Percentiles rank a stretch among this genome's conserved stretches.
These are phyloP conservation scores for Neurospora sp. DNA, from an alignment of 495 filamentous ascomycete genomes.

Conservation along the genomic window DNA sequence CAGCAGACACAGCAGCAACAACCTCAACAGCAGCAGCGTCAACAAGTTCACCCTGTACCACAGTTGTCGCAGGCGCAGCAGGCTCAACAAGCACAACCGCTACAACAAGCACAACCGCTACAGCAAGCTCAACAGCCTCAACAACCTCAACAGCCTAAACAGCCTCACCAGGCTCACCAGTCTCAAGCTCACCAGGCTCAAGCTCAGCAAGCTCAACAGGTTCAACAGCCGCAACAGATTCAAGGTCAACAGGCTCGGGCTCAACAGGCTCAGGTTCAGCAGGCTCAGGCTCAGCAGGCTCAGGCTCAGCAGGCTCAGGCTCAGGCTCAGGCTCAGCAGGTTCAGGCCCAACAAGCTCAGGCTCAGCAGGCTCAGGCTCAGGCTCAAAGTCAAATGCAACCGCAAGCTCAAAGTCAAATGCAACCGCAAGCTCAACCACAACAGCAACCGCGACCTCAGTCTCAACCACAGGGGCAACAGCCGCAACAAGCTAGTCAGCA, in stretches of 20 bases:
- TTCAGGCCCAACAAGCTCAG: constrained; percentile 1
- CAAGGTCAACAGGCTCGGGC: neutral
- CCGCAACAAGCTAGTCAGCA: constrained; percentile 14
- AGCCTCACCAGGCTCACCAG: neutral
- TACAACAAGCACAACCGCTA: neutral
- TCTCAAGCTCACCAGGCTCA: neutral
- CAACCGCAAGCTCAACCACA: neutral
- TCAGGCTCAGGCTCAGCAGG: neutral
- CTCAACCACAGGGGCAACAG: constrained; percentile 3
- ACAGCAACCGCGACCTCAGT: neutral
- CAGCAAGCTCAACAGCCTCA: neutral
- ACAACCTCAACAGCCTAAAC: neutral
- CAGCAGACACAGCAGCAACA: constrained; percentile 16
- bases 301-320: constrained; percentile 10
- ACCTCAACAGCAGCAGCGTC: constrained; percentile 5
- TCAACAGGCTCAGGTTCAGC: neutral
- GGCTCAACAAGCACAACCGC: neutral
- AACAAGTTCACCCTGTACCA: constrained; percentile 1
- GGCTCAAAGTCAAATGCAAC: neutral
- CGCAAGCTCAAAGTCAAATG: neutral
- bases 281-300: neutral
- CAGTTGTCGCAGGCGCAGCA: neutral
- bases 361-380: constrained; percentile 4
- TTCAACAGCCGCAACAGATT: neutral
- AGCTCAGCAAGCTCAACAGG: neutral